Base-by-base conservation (phyloP, 73 alveolate genomes). In the Paraurostyla sp. region DNA sequence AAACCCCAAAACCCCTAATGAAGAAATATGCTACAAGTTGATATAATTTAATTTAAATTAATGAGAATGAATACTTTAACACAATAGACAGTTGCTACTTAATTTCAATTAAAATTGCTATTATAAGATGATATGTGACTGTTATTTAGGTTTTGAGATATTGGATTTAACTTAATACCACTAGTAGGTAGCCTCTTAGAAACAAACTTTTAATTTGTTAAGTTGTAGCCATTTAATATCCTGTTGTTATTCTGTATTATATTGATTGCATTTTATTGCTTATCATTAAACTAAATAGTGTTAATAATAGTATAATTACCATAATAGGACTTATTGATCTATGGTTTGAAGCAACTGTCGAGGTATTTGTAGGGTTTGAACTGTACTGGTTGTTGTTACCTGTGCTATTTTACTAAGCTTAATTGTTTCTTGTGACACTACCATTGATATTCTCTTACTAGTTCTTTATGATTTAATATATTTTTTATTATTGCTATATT, bases 91-190 rank as follows among this genome's bases (percentile, higher is more conserved):
- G n/a, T n/a, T n/a, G n/a, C n/a, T n/a, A n/a, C n/a, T n/a, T n/a
- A n/a, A n/a, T n/a, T 45, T 65, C 82, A 65, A 65, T 65, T 65
- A 65, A 65, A 65, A 65, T 65, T 65, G 82, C 82, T 65, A 40
- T 65, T 65, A 65, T 65, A 65, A 35, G 82, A 65, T 32, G 82
- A 65, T 3, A 65, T 32, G 41, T 65, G 82, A 65, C 82, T 65
- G 25, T 22, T 65, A 65, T 65, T 65, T n/a, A 65, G 25, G 41
- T 65, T 65, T 27, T 35, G 23, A 18, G 82, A 23, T 3, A 65
- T 38, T 18, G 82, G 82, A 38, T 65, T 65, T 32, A 65, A 40
- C 25, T 65, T 65, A 7, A 65, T 65, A 0, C 82, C 82, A 65
- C 82, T 65, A 16, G 82, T 65, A 33, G 82, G 82, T 20, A 65